Evolutionary conservation across 2,329 filamentous ascomycete genomes (phyloP), one percentile per base, ranked within the genome.

Genomic region (Fusarium sp.): DNA sequence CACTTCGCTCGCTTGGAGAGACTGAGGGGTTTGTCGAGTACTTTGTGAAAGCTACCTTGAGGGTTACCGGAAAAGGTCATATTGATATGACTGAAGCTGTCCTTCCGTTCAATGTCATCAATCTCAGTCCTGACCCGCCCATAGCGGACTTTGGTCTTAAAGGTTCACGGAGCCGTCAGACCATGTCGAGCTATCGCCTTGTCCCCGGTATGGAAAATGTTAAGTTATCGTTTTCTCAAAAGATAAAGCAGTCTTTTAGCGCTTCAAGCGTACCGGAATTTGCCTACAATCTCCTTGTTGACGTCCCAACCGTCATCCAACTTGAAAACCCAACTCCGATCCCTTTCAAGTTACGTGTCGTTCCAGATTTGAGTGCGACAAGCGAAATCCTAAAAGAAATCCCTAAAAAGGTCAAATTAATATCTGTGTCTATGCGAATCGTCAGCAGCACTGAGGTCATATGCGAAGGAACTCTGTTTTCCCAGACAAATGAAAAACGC

Each of bases 221-320:
- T 1, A 75, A 80, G 6, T 58, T 84, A 22, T 76, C 78, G 0
- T 74, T 84, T 35, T 80, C 76, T 9, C 82, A 84, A 49, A 82
- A 79, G 58, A 77, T 79, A 9, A 79, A 80, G 31, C 79, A 80
- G 54, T 60, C 82, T 17, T 81, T 85, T 22, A 70, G 72, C 10
- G 79, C 79, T 1, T 80, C 82, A n/a, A 83, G 80, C 20, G 80
- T 85, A 1, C 84, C 84, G 0, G 55, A 59, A 5, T 77, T 83
- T 7, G 56, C 39, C 2, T 83, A 78, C 52, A 59, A 67, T 1
- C 41, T 82, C 4, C 57, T 79, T 14, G 52, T 82, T 18, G 68
- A 76, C 6, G 67, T 75, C 6, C 83, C 83, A 1, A 52, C 64
- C 0, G 64, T 78, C 4, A 73, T 85, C 7, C 81, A 82, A 33